A percentile compares a stretch with the other conserved stretches of the same genome.
Evolutionary conservation across 73 alveolate genomes (phyloP).

Genomic region (Paramecium pentaurelia): DNA sequence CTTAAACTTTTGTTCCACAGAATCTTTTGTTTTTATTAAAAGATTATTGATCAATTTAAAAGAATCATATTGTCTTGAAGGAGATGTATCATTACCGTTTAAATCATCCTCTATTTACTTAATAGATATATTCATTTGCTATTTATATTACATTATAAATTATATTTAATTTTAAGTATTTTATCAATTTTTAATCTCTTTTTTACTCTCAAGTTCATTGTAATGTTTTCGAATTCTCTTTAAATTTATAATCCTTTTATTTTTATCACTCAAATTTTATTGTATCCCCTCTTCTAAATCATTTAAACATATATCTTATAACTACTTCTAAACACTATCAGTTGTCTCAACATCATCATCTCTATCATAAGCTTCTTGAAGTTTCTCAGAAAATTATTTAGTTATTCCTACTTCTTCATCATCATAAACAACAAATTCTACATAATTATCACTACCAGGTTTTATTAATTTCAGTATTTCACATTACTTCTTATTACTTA

Average conservation of each 20-base stretch:
- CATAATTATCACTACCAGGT: not conserved
- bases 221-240: not conserved
- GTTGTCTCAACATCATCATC: not conserved
- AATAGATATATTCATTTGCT: not conserved
- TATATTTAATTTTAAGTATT: not conserved
- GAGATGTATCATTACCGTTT: not conserved
- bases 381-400: not conserved
- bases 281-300: not conserved
- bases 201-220: not conserved
- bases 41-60: conserved; percentile 1
- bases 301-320: not conserved
- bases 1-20: not conserved
- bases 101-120: not conserved
- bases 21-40: not conserved
- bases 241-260: not conserved
- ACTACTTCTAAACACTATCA: not conserved
- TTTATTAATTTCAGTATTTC: not conserved
- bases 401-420: not conserved
- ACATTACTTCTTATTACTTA: not conserved
- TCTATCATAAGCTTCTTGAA: not conserved
- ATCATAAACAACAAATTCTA: not conserved
- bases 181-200: not conserved
- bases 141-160: not conserved
- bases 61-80: not conserved
- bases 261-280: not conserved